Percentiles rank a stretch among this genome's conserved stretches.
Evolutionary conservation across 306 rosid species (phyloP).

Genomic region (Abrus pulchellus): DNA sequence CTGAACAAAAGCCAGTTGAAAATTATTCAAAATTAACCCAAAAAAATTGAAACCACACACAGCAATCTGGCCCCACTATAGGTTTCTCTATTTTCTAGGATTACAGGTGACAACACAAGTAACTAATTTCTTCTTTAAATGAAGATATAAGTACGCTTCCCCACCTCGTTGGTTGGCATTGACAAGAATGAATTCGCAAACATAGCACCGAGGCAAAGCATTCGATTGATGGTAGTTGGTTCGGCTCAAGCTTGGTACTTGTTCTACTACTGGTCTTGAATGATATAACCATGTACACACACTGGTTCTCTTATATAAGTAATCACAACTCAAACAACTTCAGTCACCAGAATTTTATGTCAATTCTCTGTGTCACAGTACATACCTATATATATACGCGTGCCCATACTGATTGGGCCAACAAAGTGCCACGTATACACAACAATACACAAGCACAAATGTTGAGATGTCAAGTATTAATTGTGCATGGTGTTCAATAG

Average conservation of each 20-base stretch:
- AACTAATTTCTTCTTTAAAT: background rate
- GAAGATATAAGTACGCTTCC: slow-evolving; percentile 10
- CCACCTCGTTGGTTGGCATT: slow-evolving; percentile 27
- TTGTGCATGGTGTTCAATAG: no score
- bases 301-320: background rate
- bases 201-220: slow-evolving; percentile 1
- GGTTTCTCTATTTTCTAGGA: background rate
- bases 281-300: background rate
- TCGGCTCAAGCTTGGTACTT: background rate
- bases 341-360: background rate
- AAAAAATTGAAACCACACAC: slow-evolving; percentile 14
- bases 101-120: background rate
- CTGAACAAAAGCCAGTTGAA: background rate
- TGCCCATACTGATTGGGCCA: background rate
- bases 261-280: no score
- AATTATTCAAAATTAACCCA: background rate
- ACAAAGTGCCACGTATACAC: background rate
- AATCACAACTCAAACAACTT: slow-evolving; percentile 1
- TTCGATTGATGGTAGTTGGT: slow-evolving; percentile 28
- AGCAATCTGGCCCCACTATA: slow-evolving; percentile 29
- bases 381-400: background rate
- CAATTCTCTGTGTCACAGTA: background rate
- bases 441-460: background rate
- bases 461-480: no score
- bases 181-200: slow-evolving; percentile 19